Evolutionary conservation across 1,139 yeast genomes (phyloP), one percentile per base, ranked within the genome.

Genomic region (Oligophagozyma castellii): DNA sequence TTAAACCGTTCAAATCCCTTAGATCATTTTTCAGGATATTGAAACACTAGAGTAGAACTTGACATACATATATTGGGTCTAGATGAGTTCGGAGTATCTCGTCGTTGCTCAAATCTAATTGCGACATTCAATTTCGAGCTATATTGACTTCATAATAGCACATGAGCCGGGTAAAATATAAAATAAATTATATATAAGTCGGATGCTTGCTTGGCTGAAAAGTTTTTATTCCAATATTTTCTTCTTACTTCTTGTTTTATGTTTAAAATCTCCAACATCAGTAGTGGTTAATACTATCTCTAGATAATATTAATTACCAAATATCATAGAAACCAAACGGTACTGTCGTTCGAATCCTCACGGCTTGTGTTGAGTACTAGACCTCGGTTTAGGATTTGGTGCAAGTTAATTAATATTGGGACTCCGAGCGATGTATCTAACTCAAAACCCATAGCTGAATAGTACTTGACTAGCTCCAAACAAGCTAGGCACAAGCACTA

Each of bases 401-500:
- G 35, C 34, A 37, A 33, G 20, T 18, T 18, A 48, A 56, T 53
- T 53, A 43, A 53, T 49, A 51, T 56, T 51, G 51, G 53, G 38
- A 43, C 36, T 29, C 36, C 10, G 20, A 18, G 20, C 20, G 20
- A 18, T 39, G 47, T 38, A 39, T 36, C 47, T 40, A 38, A 23
- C 36, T 29, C 29, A 34, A 40, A 38, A 51, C 49, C 56, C 56
- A 53, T 51, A 53, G 57, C 57, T 53, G 57, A 51, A 41, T 48
- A 48, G 38, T 33, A 33, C 34, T 38, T 49, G 54, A 51, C 55
- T 40, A 39, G 40, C 47, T 43, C 57, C 55, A 53, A 53, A 53
- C 57, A 53, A 49, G 53, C 39, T 40, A 63, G 78, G 61, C 69
- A 72, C 78, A 71, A 61, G 59, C 51, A 61, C 58, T 69, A 67